These are phyloP conservation scores for Botryotinia calthae DNA, from an alignment of 2,329 filamentous ascomycete genomes.

Conservation along the genomic window DNA sequence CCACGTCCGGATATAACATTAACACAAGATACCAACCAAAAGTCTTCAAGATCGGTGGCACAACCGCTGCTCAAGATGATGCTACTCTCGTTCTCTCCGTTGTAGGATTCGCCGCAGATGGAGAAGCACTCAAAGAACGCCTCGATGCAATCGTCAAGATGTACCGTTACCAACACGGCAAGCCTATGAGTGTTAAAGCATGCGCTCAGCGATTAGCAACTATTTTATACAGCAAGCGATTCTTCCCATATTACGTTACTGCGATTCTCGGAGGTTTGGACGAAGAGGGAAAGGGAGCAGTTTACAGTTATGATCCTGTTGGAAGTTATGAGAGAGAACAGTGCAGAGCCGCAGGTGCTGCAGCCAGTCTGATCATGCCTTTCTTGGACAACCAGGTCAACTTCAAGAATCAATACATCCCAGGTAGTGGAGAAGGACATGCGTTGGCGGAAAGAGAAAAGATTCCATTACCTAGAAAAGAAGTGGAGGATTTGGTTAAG, in stretches of 20 bases:
- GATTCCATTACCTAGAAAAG: conserved; percentile 65
- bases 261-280: conserved; percentile 93
- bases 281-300: conserved; percentile 87
- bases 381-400: conserved; percentile 99
- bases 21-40: conserved; percentile 95
- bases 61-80: conserved; percentile 79
- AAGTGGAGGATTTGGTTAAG: conserved; percentile 84
- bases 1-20: conserved; percentile 97
- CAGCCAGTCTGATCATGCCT: conserved; percentile 94
- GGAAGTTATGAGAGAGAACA: conserved; percentile 97
- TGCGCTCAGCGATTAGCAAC: conserved; percentile 94
- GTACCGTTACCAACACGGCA: conserved; percentile 97
- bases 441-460: conserved; percentile 69
- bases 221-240: conserved; percentile 94
- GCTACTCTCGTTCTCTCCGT: conserved; percentile 88
- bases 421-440: conserved; percentile 80
- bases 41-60: conserved; percentile 94
- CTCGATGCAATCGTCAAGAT: conserved; percentile 96
- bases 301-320: conserved; percentile 97
- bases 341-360: conserved; percentile 89
- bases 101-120: conserved; percentile 93
- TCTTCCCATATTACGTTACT: conserved; percentile 98
- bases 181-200: conserved; percentile 89
- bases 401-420: conserved; percentile 97
- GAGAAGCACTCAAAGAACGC: conserved; percentile 87